Conservation (phyloP, 306 rosid genomes). For the Arachis stenosperma region DNA sequence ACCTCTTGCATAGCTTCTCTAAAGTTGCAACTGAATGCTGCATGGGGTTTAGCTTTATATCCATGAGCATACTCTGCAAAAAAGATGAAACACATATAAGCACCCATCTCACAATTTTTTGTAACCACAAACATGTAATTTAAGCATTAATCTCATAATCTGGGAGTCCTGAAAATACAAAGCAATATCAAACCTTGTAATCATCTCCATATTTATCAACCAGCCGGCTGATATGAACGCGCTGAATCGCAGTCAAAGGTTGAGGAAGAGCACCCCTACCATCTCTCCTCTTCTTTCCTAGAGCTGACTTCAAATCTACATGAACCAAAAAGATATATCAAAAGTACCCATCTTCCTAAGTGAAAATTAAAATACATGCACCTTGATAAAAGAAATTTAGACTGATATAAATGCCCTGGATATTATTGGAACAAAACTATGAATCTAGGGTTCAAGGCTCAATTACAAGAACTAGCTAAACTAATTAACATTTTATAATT, state of each 20-base stretch:
- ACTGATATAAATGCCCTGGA: too few relatives aligned
- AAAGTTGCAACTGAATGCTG: slow-evolving; percentile 85
- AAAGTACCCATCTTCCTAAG: background rate
- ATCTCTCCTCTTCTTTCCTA: slow-evolving; percentile 87
- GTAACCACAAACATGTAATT: background rate
- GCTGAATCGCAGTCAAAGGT: slow-evolving; percentile 81
- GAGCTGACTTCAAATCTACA: slow-evolving; percentile 76
- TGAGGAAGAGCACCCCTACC: slow-evolving; percentile 66
- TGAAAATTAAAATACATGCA: background rate
- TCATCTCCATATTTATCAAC: slow-evolving; percentile 73
- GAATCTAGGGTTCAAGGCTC: too few relatives aligned
- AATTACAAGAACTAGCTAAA: background rate
- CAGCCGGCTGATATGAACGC: slow-evolving; percentile 61
- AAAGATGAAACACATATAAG: slow-evolving; percentile 21
- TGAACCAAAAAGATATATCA: slow-evolving; percentile 21
- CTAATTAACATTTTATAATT: too few relatives aligned
- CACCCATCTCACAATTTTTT: background rate
- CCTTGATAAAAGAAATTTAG: too few relatives aligned
- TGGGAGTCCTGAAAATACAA: background rate
- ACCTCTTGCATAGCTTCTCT: slow-evolving; percentile 77
- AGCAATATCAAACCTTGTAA: slow-evolving; percentile 52
- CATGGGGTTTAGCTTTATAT: slow-evolving; percentile 77
- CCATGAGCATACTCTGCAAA: slow-evolving; percentile 86
- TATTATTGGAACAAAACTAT: too few relatives aligned
- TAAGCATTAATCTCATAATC: background rate